phyloP scores from a whole-genome alignment of 2,329 filamentous ascomycete species.

The Trichoderma sp. region DNA sequence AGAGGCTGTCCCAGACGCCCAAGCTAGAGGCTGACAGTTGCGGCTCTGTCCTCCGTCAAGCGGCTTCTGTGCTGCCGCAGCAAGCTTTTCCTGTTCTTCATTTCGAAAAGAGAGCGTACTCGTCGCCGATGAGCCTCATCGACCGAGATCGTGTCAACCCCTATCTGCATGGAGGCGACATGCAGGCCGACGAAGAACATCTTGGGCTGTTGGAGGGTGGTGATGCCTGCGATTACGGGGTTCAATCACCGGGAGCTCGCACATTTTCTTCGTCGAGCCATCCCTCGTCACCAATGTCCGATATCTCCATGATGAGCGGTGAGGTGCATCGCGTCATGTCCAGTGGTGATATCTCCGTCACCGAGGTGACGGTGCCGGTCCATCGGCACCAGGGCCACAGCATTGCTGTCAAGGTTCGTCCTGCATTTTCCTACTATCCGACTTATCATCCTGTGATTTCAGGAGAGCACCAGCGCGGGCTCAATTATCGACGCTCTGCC shows the following conservation, averaged over 20 bases:
- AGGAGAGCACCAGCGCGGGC: constrained; percentile 5
- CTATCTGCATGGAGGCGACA: not conserved
- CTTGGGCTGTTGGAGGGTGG: constrained; percentile 31
- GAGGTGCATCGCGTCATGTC: constrained; percentile 31
- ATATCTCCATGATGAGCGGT: constrained; percentile 29
- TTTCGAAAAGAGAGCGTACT: not conserved
- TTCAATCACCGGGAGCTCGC: constrained; percentile 13
- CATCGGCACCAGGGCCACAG: constrained; percentile 33
- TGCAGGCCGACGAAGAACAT: constrained; percentile 28
- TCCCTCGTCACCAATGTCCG: constrained; percentile 31
- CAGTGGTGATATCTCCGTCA: constrained; percentile 28
- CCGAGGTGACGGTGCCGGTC: constrained; percentile 27
- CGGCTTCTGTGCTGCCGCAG: not conserved
- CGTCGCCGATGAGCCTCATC: constrained; percentile 3
- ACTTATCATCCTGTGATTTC: constrained; percentile 22
- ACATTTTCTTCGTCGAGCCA: constrained; percentile 19
- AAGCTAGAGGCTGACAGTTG: constrained; percentile 27
- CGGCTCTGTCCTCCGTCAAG: not conserved
- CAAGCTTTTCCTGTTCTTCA: not conserved
- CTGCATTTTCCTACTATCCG: constrained; percentile 32
- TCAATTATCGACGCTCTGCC: constrained; percentile 15
- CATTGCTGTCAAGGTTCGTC: constrained; percentile 35
- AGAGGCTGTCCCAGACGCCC: constrained; percentile 6
- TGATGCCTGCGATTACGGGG: constrained; percentile 32
- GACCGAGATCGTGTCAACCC: constrained; percentile 12